Percentiles rank a stretch among this genome's conserved stretches.
Evolutionary conservation across 768 basidiomycete species (phyloP).

Genomic region (Mrakia frigida): DNA sequence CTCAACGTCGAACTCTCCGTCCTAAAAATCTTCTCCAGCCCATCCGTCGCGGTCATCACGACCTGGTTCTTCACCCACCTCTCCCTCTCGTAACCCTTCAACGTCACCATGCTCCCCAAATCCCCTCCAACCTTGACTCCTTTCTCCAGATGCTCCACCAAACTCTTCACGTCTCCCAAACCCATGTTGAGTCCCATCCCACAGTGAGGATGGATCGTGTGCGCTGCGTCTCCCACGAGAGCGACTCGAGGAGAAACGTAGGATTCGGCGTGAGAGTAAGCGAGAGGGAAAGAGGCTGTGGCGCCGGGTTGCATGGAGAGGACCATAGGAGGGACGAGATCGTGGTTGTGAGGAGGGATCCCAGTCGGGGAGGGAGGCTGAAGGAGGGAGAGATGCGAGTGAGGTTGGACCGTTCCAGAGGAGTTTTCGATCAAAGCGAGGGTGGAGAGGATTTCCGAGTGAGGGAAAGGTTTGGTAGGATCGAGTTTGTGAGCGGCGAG

Average conservation of each 20-base stretch:
- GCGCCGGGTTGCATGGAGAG: slow-evolving; percentile 63
- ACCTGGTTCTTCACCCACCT: slow-evolving; percentile 83
- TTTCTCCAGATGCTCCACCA: slow-evolving; percentile 60
- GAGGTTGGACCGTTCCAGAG: slow-evolving; percentile 55
- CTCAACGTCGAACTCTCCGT: slow-evolving; percentile 64
- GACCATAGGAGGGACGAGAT: slow-evolving; percentile 69
- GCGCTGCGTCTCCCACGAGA: slow-evolving; percentile 92
- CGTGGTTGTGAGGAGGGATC: slow-evolving; percentile 48
- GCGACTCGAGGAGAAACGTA: slow-evolving; percentile 76
- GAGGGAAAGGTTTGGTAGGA: slow-evolving; percentile 3
- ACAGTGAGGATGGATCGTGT: slow-evolving; percentile 88
- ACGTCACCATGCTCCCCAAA: slow-evolving; percentile 56
- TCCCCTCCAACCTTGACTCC: slow-evolving; percentile 66
- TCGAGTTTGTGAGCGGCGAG: slow-evolving; percentile 23
- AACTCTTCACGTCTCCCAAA: slow-evolving; percentile 72
- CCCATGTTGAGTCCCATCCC: slow-evolving; percentile 95
- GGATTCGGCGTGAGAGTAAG: slow-evolving; percentile 74
- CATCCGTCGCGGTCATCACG: slow-evolving; percentile 77
- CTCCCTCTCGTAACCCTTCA: slow-evolving; percentile 59
- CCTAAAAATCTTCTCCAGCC: slow-evolving; percentile 80
- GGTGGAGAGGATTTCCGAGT: slow-evolving; percentile 42
- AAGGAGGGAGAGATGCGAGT: slow-evolving; percentile 60
- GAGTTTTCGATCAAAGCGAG: slow-evolving; percentile 51
- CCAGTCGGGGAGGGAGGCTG: slow-evolving; percentile 48
- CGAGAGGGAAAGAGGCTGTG: slow-evolving; percentile 82